Evolutionary conservation across 306 rosid genomes (phyloP), one percentile per base, ranked within the genome.

Genomic region (Castanopsis chinensis): DNA sequence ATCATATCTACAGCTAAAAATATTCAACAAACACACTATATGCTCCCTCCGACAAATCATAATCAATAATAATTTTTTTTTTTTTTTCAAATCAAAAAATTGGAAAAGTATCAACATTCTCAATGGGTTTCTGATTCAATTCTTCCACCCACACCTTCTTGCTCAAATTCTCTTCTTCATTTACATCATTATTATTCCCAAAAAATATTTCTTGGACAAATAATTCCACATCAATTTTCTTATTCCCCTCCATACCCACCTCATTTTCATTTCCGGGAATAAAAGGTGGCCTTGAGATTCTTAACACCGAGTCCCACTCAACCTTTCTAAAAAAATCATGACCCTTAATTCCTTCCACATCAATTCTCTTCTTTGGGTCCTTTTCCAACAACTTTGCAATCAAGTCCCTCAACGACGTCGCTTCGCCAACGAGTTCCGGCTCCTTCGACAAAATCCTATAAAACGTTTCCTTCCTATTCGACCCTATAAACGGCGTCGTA

Each of bases 401-500:
- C 87, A 95, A 68, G 82, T 90, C 92, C 78, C 88, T 76, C 37
- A 95, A 76, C 71, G 87, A 53, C 49, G 98, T 95, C 59, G 51
- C 60, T 67, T 89, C 92, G 0, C 98, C 93, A 0, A 80, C 73
- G 0, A 91, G 76, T 73, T 91, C 91, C 6, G 92, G 91, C 1
- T 75, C 12, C 71, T 35, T 84, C 0, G 79, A 70, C 20, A 92
- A 58, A 45, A 91, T 91, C 76, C 88, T 79, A 15, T 85, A 83
- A 64, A 95, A 95, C 1, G 99, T 90, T 33, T 92, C 99, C 14
- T 91, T 95, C 53, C 98, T 81, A 54, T 91, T 91, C 0, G 73
- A 19, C 1, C 99, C 93, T 23, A 71, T 69, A 71, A 92, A 95
- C 79, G 99, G 98, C 45, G 98, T 92, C 84, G 30, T 54, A 0